Evolutionary conservation across 2,329 filamentous ascomycete genomes (phyloP).

Genomic region (Hymenoscyphus infarciens): DNA sequence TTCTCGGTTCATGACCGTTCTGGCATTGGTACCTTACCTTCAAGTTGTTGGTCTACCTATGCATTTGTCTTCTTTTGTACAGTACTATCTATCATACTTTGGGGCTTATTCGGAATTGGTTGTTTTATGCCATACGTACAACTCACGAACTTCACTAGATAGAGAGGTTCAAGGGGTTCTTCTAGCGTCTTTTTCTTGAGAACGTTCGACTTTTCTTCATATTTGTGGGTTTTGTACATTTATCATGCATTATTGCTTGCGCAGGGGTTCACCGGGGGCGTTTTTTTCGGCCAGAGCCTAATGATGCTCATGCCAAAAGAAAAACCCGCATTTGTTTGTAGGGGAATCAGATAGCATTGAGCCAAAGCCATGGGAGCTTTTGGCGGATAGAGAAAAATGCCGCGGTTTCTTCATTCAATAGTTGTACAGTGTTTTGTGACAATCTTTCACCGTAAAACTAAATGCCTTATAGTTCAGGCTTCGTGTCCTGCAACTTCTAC

Average conservation of each 20-base stretch:
- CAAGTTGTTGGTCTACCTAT: constrained; percentile 29
- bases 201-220: constrained; percentile 6
- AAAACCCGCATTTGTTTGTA: constrained; percentile 13
- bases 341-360: constrained; percentile 26
- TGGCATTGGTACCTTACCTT: constrained; percentile 17
- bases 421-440: constrained; percentile 23
- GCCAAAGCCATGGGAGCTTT: constrained; percentile 21
- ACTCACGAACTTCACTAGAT: not conserved
- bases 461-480: constrained; percentile 20
- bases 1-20: not conserved
- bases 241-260: constrained; percentile 17
- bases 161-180: constrained; percentile 15
- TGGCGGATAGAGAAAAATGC: constrained; percentile 28
- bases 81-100: constrained; percentile 9
- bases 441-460: constrained; percentile 8
- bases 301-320: constrained; percentile 3
- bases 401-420: constrained; percentile 22
- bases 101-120: not conserved
- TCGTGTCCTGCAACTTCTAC: not conserved
- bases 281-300: constrained; percentile 1
- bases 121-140: not conserved
- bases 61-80: constrained; percentile 13
- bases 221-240: constrained; percentile 4
- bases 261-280: not conserved
- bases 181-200: constrained; percentile 10